These are phyloP conservation scores for Ophiostoma himal-ulmi DNA, from an alignment of 2,329 filamentous ascomycete genomes.

Conservation along the genomic window DNA sequence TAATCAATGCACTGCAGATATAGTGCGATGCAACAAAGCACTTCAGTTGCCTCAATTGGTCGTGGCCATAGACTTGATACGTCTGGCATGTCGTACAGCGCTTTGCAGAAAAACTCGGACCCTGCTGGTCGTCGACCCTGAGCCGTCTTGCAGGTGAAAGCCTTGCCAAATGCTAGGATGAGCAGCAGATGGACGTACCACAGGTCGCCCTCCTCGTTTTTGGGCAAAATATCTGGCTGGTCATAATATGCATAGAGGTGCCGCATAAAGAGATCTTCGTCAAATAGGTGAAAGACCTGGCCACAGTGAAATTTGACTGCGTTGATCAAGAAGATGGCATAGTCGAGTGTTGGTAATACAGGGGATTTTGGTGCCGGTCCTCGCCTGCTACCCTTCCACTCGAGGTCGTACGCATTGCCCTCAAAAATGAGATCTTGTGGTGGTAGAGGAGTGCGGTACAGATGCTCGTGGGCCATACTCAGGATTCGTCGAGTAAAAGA, in stretches of 20 bases:
- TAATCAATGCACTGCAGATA: constrained; percentile 12
- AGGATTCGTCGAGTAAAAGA: constrained; percentile 6
- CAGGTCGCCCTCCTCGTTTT: not conserved
- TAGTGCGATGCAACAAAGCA: constrained; percentile 11
- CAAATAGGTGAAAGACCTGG: constrained; percentile 14
- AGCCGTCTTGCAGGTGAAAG: constrained; percentile 1
- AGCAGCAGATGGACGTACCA: constrained; percentile 12
- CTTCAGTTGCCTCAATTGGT: constrained; percentile 11
- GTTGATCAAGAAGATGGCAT: constrained; percentile 13
- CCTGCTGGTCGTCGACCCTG: not conserved
- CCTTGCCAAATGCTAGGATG: constrained; percentile 9
- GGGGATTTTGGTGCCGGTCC: not conserved
- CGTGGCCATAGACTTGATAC: not conserved
- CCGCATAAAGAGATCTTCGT: constrained; percentile 10
- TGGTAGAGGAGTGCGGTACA: constrained; percentile 5
- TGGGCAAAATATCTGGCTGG: not conserved
- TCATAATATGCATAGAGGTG: constrained; percentile 10
- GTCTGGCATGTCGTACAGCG: constrained; percentile 7
- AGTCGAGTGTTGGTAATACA: constrained; percentile 10
- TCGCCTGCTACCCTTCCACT: constrained; percentile 3
- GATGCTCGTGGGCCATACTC: not conserved
- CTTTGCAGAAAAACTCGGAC: constrained; percentile 2
- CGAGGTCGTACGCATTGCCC: constrained; percentile 10
- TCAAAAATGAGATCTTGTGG: not conserved
- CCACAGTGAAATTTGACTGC: constrained; percentile 16